A percentile compares a stretch with the other conserved stretches of the same genome.
These are phyloP conservation scores for Aquanectria penicillioides DNA, from an alignment of 2,329 filamentous ascomycete species.

Conservation along the genomic window DNA sequence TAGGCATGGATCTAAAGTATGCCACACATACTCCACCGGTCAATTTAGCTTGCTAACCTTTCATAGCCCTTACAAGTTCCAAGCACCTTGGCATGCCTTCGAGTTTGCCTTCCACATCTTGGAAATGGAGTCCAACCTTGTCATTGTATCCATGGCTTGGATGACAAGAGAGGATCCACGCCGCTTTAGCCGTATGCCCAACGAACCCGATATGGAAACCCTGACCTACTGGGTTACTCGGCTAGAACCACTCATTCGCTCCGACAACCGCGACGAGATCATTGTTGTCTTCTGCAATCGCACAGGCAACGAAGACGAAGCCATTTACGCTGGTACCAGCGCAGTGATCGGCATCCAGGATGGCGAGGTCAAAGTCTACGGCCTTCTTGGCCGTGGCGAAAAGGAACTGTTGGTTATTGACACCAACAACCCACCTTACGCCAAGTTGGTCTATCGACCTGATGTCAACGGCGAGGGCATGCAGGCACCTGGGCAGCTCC, in stretches of 20 bases:
- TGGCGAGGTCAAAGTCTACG: slow-evolving; percentile 75
- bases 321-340: slow-evolving; percentile 78
- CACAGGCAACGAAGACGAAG: slow-evolving; percentile 72
- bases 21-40: neutral
- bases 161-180: slow-evolving; percentile 66
- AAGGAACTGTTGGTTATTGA: slow-evolving; percentile 76
- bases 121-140: slow-evolving; percentile 64
- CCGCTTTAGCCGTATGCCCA: slow-evolving; percentile 56
- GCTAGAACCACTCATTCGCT: slow-evolving; percentile 71
- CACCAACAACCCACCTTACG: slow-evolving; percentile 57
- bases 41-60: slow-evolving; percentile 15
- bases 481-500: neutral
- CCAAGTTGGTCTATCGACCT: slow-evolving; percentile 53
- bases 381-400: slow-evolving; percentile 75
- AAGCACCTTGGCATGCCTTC: slow-evolving; percentile 51
- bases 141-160: slow-evolving; percentile 84
- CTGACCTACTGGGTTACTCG: slow-evolving; percentile 80
- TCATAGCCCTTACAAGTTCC: slow-evolving; percentile 49
- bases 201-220: slow-evolving; percentile 76
- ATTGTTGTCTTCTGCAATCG: slow-evolving; percentile 79
- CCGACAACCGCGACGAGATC: slow-evolving; percentile 64
- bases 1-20: slow-evolving; percentile 68
- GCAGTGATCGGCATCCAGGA: slow-evolving; percentile 73
- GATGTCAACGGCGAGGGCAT: neutral
- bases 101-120: slow-evolving; percentile 67